These are phyloP conservation scores for Fusarium beomiforme DNA, from an alignment of 2,329 filamentous ascomycete genomes.

Conservation along the genomic window DNA sequence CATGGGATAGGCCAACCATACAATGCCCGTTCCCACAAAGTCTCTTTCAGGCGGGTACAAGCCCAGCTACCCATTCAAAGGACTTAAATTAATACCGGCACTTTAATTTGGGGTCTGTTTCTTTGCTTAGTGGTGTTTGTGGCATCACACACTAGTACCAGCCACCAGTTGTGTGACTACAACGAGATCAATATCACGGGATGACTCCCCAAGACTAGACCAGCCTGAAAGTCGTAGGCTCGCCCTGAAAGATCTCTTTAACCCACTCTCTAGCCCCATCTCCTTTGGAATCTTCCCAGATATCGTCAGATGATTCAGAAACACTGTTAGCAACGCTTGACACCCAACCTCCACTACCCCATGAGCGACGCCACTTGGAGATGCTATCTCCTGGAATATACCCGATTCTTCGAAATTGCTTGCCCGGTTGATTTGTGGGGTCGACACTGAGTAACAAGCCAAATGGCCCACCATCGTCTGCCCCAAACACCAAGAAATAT, in stretches of 20 bases:
- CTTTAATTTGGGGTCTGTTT: too few species aligned
- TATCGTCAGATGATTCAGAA: not conserved
- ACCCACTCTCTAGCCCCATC: not conserved
- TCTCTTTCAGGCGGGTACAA: too few species aligned
- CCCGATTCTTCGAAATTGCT: not conserved
- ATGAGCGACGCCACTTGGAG: not conserved
- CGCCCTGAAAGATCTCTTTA: not conserved
- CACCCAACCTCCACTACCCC: not conserved
- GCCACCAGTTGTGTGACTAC: too few species aligned
- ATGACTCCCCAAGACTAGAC: not conserved
- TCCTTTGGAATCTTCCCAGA: not conserved
- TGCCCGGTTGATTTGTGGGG: rapidly evolving
- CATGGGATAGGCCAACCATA: too few species aligned
- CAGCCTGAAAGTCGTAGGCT: not conserved
- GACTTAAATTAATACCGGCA: too few species aligned
- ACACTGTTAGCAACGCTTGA: not conserved
- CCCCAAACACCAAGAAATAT: not conserved
- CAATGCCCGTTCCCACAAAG: too few species aligned
- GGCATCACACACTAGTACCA: too few species aligned
- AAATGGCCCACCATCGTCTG: not conserved
- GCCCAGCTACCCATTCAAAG: too few species aligned
- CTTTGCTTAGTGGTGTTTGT: too few species aligned
- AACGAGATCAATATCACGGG: too few species aligned
- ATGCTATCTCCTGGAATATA: not conserved
- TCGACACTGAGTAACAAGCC: not conserved